These are phyloP conservation scores for Amylocystis lapponica DNA, from an alignment of 768 basidiomycete species.

Conservation along the genomic window DNA sequence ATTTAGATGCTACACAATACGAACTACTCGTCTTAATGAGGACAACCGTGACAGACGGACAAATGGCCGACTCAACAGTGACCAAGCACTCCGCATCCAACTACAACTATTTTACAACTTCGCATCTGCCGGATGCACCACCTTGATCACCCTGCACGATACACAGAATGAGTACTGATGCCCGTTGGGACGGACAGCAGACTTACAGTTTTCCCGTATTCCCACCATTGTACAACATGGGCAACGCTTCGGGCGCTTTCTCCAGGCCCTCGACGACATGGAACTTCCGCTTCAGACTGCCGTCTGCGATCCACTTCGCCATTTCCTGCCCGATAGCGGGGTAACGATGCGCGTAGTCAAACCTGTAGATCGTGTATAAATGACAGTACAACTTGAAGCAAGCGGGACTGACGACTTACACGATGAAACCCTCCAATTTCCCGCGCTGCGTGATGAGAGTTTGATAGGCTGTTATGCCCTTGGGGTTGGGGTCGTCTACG, in stretches of 20 bases:
- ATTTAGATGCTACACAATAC: no score
- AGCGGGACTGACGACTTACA: constrained; percentile 55
- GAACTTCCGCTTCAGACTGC: constrained; percentile 74
- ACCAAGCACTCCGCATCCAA: no score
- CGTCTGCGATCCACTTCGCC: constrained; percentile 50
- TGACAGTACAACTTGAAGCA: not conserved
- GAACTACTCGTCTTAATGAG: no score
- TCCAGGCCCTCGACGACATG: constrained; percentile 75
- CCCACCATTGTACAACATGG: constrained; percentile 65
- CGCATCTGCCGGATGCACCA: no score
- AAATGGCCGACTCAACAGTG: no score
- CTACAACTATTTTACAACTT: no score
- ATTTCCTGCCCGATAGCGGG: constrained; percentile 54
- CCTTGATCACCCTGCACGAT: no score
- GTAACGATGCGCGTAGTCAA: constrained; percentile 68
- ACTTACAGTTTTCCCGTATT: constrained; percentile 74
- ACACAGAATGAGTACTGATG: no score
- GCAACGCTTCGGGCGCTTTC: constrained; percentile 64
- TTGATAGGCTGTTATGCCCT: constrained; percentile 61
- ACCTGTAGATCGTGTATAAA: constrained; percentile 31
- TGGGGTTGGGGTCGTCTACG: constrained; percentile 54
- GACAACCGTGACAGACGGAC: no score
- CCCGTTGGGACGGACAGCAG: no score
- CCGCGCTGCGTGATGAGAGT: constrained; percentile 74
- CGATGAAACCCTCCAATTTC: constrained; percentile 78